Evolutionary conservation across 164 flowering plant genomes (phyloP).

Genomic region (Berberis vulgaris): DNA sequence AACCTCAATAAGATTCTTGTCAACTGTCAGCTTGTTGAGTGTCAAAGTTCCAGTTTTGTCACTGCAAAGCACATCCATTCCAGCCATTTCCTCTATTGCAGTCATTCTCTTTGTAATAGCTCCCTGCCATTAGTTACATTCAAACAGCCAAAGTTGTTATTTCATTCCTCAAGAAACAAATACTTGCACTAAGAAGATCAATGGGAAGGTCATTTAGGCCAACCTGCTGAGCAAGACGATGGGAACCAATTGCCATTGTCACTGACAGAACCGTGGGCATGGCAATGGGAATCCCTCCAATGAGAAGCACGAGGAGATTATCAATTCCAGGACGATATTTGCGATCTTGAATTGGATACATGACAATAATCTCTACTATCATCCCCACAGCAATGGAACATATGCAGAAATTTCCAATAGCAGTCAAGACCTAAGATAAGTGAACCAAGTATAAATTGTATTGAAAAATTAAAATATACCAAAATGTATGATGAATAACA

Average conservation of each 20-base stretch:
- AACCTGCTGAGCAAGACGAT: slow-evolving; percentile 69
- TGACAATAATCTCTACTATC: slow-evolving; percentile 61
- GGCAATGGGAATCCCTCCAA: slow-evolving; percentile 76
- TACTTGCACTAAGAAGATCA: background rate
- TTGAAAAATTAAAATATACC: too few species aligned
- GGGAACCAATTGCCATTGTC: slow-evolving; percentile 78
- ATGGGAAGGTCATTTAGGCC: background rate
- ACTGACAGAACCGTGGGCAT: slow-evolving; percentile 75
- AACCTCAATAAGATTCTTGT: slow-evolving; percentile 86
- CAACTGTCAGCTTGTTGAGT: slow-evolving; percentile 75
- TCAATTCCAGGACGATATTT: slow-evolving; percentile 57
- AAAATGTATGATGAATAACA: too few species aligned
- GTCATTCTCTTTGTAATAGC: slow-evolving; percentile 97
- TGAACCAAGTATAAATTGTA: too few species aligned
- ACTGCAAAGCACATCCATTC: slow-evolving; percentile 95
- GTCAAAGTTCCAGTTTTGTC: slow-evolving; percentile 93
- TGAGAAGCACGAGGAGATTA: slow-evolving; percentile 57
- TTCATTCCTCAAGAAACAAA: background rate
- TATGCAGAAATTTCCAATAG: slow-evolving; percentile 75
- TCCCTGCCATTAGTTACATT: slow-evolving; percentile 40
- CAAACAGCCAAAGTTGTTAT: background rate
- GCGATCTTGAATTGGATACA: slow-evolving; percentile 64
- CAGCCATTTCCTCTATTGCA: slow-evolving; percentile 98
- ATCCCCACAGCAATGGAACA: slow-evolving; percentile 74
- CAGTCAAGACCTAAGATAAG: slow-evolving; percentile 51